A percentile compares a stretch with the other conserved stretches of the same genome.
These are phyloP conservation scores for Ceratobasidium sp. DNA, from an alignment of 1,284 basidiomycete genomes.

Conservation along the genomic window DNA sequence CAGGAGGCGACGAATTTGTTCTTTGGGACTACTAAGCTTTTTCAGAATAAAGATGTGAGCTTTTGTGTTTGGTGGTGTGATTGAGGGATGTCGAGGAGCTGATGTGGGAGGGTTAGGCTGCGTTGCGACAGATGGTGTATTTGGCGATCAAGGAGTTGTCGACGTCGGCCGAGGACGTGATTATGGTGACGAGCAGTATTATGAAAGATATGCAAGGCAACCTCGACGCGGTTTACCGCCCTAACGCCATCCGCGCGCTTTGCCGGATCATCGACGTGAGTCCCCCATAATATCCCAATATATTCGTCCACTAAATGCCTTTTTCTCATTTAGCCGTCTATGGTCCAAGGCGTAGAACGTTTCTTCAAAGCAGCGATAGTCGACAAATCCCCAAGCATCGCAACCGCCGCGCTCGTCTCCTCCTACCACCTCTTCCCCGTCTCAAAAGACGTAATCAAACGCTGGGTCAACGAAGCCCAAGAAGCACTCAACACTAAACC, in stretches of 20 bases:
- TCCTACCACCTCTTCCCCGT: conserved; percentile 96
- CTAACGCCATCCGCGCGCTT: conserved; percentile 96
- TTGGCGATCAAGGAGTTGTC: conserved; percentile 98
- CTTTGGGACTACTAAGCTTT: conserved; percentile 99
- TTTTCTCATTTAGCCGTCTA: conserved; percentile 75
- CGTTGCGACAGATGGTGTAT: conserved; percentile 98
- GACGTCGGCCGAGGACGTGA: conserved; percentile 96
- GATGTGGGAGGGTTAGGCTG: conserved; percentile 70
- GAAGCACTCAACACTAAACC: conserved; percentile 95
- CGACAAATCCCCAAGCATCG: conserved; percentile 95
- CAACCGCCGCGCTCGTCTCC: conserved; percentile 96
- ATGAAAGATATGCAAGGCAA: conserved; percentile 99
- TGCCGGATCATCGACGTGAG: conserved; percentile 97
- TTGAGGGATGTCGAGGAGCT: background rate
- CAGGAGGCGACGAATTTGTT: conserved; percentile 98
- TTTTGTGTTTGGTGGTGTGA: background rate
- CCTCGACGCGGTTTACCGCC: conserved; percentile 97
- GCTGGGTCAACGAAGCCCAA: conserved; percentile 99
- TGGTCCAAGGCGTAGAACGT: conserved; percentile 98
- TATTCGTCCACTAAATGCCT: background rate
- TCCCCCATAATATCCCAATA: conserved; percentile 50
- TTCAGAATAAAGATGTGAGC: conserved; percentile 99
- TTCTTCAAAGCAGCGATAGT: conserved; percentile 99
- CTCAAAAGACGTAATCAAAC: conserved; percentile 94
- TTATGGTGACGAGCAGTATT: conserved; percentile 99